Conservation (phyloP, 805 yeast genomes). For the Wickerhamomyces canadensis region DNA sequence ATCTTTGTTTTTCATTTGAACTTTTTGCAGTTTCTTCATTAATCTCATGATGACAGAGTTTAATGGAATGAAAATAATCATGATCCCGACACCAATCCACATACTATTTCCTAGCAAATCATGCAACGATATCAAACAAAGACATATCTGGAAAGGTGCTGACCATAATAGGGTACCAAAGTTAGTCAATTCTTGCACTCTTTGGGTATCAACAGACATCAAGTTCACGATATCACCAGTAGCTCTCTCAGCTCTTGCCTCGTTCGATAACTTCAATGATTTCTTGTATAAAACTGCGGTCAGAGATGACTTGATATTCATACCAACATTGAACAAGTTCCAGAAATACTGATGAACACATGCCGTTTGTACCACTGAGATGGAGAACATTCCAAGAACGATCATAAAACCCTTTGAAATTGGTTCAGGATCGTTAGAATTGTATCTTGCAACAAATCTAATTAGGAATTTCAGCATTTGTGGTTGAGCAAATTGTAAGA, state of each 20-base stretch:
- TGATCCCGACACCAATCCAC: conserved; percentile 91
- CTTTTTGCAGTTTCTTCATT: conserved; percentile 70
- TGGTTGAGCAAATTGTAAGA: conserved; percentile 80
- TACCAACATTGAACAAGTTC: conserved; percentile 68
- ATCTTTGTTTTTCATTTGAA: conserved; percentile 88
- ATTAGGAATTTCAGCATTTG: conserved; percentile 69
- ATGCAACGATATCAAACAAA: conserved; percentile 72
- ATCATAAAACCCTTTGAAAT: conserved; percentile 71
- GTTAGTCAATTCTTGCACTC: conserved; percentile 78
- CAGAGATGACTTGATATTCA: conserved; percentile 66
- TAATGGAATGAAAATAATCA: conserved; percentile 73
- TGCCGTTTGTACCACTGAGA: conserved; percentile 73
- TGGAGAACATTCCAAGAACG: conserved; percentile 66
- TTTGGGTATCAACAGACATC: conserved; percentile 91
- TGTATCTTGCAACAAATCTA: conserved; percentile 44
- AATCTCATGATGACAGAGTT: conserved; percentile 63
- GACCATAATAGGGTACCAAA: conserved; percentile 82
- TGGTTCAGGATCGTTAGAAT: conserved; percentile 39
- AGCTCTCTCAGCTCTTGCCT: conserved; percentile 61
- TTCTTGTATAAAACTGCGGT: conserved; percentile 65
- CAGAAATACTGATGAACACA: conserved; percentile 76
- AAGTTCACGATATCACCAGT: conserved; percentile 93
- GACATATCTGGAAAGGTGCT: conserved; percentile 80
- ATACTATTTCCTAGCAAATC: conserved; percentile 77
- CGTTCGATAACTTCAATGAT: conserved; percentile 63